These are phyloP conservation scores for Nigrospora oryzae DNA, from an alignment of 2,329 filamentous ascomycete species.

Conservation along the genomic window DNA sequence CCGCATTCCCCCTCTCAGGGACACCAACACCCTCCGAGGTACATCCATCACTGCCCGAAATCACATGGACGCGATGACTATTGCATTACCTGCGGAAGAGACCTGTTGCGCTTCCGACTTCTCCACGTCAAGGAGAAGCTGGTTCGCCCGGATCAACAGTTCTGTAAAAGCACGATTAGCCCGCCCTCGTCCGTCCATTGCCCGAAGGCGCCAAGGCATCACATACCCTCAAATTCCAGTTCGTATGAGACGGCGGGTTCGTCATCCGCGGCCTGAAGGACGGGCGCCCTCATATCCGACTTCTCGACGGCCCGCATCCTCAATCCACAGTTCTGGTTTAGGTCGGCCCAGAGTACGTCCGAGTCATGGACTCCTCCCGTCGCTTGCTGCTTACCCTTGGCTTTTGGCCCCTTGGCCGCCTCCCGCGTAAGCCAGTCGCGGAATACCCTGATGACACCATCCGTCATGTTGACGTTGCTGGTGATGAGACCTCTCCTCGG, in stretches of 20 bases:
- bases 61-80: conserved; percentile 49
- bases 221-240: conserved; percentile 63
- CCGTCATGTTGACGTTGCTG: conserved; percentile 56
- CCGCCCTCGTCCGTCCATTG: not conserved
- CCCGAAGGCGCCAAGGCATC: not conserved
- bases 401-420: conserved; percentile 13
- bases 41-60: not conserved
- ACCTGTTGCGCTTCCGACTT: conserved; percentile 52
- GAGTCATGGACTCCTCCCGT: conserved; percentile 12
- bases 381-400: conserved; percentile 17
- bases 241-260: conserved; percentile 62
- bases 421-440: conserved; percentile 57
- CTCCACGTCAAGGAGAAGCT: conserved; percentile 58
- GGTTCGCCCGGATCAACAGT: conserved; percentile 55
- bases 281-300: conserved; percentile 33
- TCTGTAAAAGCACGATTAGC: conserved; percentile 37
- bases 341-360: conserved; percentile 61
- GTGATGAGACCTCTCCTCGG: conserved; percentile 50
- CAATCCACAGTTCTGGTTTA: conserved; percentile 55
- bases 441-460: conserved; percentile 63
- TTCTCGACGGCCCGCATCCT: conserved; percentile 55
- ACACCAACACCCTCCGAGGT: no score
- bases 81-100: conserved; percentile 53
- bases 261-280: conserved; percentile 50
- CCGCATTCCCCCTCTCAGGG: no score